Evolutionary conservation across 1,139 yeast genomes (phyloP), one percentile per base, ranked within the genome.

Genomic region (Geotrichum fermentans): DNA sequence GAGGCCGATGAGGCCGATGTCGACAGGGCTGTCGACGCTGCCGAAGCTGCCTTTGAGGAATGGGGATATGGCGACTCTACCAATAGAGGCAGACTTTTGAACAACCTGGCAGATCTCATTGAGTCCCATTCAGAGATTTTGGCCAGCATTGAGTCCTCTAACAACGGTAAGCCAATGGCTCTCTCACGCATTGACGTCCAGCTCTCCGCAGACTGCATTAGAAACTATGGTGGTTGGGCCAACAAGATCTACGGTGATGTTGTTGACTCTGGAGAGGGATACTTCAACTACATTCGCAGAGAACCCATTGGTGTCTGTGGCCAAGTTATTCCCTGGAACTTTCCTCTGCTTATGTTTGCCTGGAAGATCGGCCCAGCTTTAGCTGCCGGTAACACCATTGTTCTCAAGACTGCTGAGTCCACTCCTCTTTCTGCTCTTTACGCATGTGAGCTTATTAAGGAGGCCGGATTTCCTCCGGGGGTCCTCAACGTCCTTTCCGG

Each of bases 321-420:
- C 51, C 87, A 82, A 67, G 80, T 84, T 59, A 83, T 85, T 59
- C 95, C 95, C 59, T 86, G 95, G 95, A 86, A 86, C 70, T 86
- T 85, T 79, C 95, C 95, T 56, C 70, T 86, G 55, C 73, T 84
- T 65, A 84, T 83, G 87, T 79, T 82, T 69, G 70, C 87, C 26
- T 83, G 92, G 94, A 83, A 83, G 69, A 73, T 84, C 54, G 90
- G 83, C 53, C 90, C 92, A 51, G 89, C 89, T 54, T 70, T 84
- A 58, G 86, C 87, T 54, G 75, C 88, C 54, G 90, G 90, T 71
- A 83, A 83, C 72, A 77, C 86, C 51, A 75, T 83, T 58, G 86
- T 84, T 50, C 71, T 84, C 67, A 83, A 83, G 71, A 74, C 88
- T 45, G 88, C 92, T 44, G 89, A 83, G 70, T 76, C 83, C 57